These are phyloP conservation scores for Pilobolus umbonatus DNA, from an alignment of 192 early-diverging fungal species.

Conservation along the genomic window DNA sequence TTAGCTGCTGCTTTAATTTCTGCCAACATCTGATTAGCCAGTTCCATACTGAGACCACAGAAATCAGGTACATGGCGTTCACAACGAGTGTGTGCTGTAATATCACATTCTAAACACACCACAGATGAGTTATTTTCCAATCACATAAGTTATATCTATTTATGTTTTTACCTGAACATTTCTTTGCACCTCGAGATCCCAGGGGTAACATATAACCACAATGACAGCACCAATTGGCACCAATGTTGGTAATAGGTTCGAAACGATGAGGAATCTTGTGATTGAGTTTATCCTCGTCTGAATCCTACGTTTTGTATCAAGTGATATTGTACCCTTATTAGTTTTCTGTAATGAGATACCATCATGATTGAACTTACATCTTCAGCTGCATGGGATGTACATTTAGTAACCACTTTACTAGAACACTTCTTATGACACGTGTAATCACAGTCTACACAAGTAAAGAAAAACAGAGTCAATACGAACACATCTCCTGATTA, in stretches of 20 bases:
- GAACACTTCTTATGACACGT: conserved; percentile 91
- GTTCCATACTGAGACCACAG: conserved; percentile 81
- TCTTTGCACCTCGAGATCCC: conserved; percentile 56
- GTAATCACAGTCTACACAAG: conserved; percentile 78
- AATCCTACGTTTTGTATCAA: conserved; percentile 40
- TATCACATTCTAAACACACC: conserved; percentile 82
- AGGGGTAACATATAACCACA: conserved; percentile 94
- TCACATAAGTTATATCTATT: no score
- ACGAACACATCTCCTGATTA: no score
- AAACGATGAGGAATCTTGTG: conserved; percentile 97
- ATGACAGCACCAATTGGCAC: conserved; percentile 93
- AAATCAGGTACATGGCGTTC: conserved; percentile 81
- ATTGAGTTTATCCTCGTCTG: conserved; percentile 67
- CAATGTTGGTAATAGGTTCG: conserved; percentile 72
- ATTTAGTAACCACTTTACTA: conserved; percentile 78
- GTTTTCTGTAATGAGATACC: no score
- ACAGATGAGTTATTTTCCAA: no score
- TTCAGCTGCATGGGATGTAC: conserved; percentile 71
- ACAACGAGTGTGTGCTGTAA: conserved; percentile 79
- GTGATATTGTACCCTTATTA: not conserved
- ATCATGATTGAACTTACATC: conserved; percentile 34
- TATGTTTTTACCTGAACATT: conserved; percentile 44
- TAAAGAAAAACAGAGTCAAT: no score
- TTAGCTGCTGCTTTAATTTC: conserved; percentile 65
- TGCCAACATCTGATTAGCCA: conserved; percentile 79